Base-by-base conservation (phyloP, 306 rosid genomes). In the Cucurbita maxima region DNA sequence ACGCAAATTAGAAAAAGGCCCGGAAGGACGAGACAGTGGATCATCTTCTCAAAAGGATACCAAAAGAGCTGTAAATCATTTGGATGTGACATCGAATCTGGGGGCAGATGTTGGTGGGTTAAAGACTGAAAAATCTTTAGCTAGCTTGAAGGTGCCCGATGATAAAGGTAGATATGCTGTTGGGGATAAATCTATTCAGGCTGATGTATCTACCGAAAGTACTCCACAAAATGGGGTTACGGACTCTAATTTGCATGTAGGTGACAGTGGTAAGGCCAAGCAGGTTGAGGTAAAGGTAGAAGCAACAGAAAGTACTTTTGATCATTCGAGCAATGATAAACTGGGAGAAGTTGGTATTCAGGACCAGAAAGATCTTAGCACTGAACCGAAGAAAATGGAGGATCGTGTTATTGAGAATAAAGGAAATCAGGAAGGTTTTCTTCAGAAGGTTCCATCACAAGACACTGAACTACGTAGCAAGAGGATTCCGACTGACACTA, bases 221-320 rank as follows among this genome's bases (percentile, higher is more conserved):
- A 72, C 63, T 84, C 59, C 82, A 48, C 76, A 77, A 78, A 72
- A 71, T 37, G 74, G 13, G 52, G 84, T 71, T 52, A 50, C 64
- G 77, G 81, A 71, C 72, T 75, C 75, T 47, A 57, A 74, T 50
- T 48, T 74, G 25, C 56, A 64, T 78, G 77, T 72, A 59, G 51
- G 76, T 41, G 88, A 81, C 72, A 86, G 82, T 81, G 90, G 87
- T 75, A 85, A 80, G 73, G 73, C 51, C 76, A 83, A 84, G 80
- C 82, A 81, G 80, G 37, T 74, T 14, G 78, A 63, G 76, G 77
- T 80, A 59, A 82, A 79, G 76, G 87, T 76, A 61, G 90, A 73
- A 62, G 80, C 77, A 63, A 60, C 72, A 70, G 90, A 72, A 80
- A 72, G 84, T 75, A 58, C 75, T 71, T 78, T 74, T 60, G 79